Base-by-base conservation (phyloP, 129 eudicot species). In the Lactuca saligna region DNA sequence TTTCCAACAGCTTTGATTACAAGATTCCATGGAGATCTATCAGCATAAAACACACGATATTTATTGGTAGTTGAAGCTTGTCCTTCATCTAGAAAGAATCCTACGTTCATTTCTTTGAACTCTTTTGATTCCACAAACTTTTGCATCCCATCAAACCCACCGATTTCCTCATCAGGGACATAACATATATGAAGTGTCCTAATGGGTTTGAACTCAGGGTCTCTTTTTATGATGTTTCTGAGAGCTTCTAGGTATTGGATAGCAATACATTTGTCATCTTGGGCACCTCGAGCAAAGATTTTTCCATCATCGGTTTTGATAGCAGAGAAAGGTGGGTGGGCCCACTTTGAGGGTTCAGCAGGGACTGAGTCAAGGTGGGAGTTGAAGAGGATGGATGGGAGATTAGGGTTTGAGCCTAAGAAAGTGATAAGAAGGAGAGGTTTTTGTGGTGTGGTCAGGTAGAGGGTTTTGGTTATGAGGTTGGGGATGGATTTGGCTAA, bases 301-400 rank as follows among this genome's bases (percentile, higher is more conserved):
- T 29, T 62, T 17, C 98, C 98, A 17, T 84, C 89, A 3, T 61
- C n/a, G 5, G 91, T 16, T 12, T 57, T 67, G 71, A 82, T 17
- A 13, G 96, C 98, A 6, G 85, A 65, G 81, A 89, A 92, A 5
- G 98, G 98, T 0, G 81, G 73, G 77, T 88, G 87, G 38, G 32
- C 6, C 96, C 95, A 88, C 61, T 86, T 86, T 15, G 69, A 34
- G 41, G 96, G 86, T 61, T 92, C 98, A 41, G 92, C 95, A 20
- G 98, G 98, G 88, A 92, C 96, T 5, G 96, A 92, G 16, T 92
- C 98, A 9, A 92, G 75, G 76, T 92, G 98, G 73, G 98, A 92
- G 74, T 88, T 88, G 81, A 92, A 35, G 37, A 92, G 84, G 71
- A 92, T 51, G 33, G 98, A 79, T 7, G 90, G 88, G 61, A 92